Conservation (phyloP, 768 basidiomycete species). For the Serendipita sp. region DNA sequence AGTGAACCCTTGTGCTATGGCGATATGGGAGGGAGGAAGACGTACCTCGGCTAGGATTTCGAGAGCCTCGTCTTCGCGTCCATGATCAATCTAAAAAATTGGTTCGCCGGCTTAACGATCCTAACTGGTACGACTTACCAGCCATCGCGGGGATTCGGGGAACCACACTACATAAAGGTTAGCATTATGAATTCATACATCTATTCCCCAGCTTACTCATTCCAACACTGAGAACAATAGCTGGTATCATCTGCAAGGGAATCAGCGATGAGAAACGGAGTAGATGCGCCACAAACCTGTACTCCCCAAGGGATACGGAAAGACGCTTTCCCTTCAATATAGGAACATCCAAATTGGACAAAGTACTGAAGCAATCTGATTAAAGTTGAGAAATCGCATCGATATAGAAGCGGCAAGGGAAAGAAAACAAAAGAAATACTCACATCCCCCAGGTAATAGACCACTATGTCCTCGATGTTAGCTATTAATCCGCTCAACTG, state of each 20-base stretch:
- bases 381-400: not conserved
- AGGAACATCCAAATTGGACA: constrained; percentile 55
- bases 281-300: not conserved
- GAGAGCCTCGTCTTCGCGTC: constrained; percentile 45
- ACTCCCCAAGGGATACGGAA: constrained; percentile 73
- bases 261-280: not conserved
- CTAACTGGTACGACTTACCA: constrained; percentile 16
- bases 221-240: constrained; percentile 47
- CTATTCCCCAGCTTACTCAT: constrained; percentile 39
- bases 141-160: constrained; percentile 44
- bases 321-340: constrained; percentile 51
- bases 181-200: not conserved
- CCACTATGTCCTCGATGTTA: constrained; percentile 19
- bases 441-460: constrained; percentile 60
- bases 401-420: too few species aligned
- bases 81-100: constrained; percentile 31
- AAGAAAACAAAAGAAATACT: not conserved
- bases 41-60: constrained; percentile 45
- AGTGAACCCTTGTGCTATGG: too few species aligned
- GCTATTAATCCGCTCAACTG: constrained; percentile 34
- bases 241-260: constrained; percentile 51
- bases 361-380: constrained; percentile 47
- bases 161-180: constrained; percentile 10
- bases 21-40: too few species aligned
- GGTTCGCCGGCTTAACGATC: not conserved